Conservation (phyloP, 495 filamentous ascomycete genomes). For the Penicillium dipodomyicola region DNA sequence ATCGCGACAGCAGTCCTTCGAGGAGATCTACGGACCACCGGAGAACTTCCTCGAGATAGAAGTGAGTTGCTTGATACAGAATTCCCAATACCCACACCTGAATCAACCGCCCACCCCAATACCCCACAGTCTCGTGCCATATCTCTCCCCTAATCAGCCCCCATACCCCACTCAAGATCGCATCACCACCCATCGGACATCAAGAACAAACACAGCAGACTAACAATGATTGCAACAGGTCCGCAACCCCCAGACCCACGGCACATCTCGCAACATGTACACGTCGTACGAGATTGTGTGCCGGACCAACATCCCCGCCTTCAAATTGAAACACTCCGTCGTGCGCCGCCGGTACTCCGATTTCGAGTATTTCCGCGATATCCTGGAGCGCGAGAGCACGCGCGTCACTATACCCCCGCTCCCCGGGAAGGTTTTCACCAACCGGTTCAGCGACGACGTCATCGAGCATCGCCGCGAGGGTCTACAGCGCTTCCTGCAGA, state of each 20-base stretch:
- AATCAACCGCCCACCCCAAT: neutral
- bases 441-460: slow-evolving; percentile 96
- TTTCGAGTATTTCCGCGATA: slow-evolving; percentile 98
- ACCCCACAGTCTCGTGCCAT: slow-evolving; percentile 15
- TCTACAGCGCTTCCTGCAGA: slow-evolving; percentile 93
- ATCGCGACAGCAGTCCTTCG: slow-evolving; percentile 87
- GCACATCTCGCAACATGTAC: slow-evolving; percentile 93
- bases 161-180: slow-evolving; percentile 9
- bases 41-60: slow-evolving; percentile 99
- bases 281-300: slow-evolving; percentile 98
- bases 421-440: slow-evolving; percentile 96
- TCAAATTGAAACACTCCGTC: slow-evolving; percentile 82
- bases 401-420: slow-evolving; percentile 94
- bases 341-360: slow-evolving; percentile 95
- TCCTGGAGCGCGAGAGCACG: slow-evolving; percentile 90
- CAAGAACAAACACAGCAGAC: neutral
- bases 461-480: slow-evolving; percentile 94
- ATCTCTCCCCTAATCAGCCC: slow-evolving; percentile 9
- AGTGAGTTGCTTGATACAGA: slow-evolving; percentile 47
- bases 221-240: slow-evolving; percentile 49
- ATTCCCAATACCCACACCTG: neutral
- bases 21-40: slow-evolving; percentile 97
- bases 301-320: slow-evolving; percentile 97
- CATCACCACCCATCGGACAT: slow-evolving; percentile 1
- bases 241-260: slow-evolving; percentile 91